These are phyloP conservation scores for Mycogone perniciosa DNA, from an alignment of 2,329 filamentous ascomycete species.

Conservation along the genomic window DNA sequence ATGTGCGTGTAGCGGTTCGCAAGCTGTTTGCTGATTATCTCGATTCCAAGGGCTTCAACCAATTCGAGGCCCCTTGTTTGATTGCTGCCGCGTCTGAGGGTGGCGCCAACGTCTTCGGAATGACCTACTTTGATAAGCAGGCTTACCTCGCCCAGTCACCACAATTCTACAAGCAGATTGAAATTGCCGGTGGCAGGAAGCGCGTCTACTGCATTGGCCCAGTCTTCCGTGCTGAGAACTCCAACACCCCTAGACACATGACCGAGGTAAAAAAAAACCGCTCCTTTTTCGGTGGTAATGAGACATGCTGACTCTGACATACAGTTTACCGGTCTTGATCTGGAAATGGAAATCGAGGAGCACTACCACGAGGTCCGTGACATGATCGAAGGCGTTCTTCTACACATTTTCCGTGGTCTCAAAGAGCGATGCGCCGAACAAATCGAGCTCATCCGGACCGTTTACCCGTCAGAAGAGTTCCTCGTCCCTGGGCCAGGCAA, in stretches of 20 bases:
- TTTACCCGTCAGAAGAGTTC: conserved; percentile 74
- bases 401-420: conserved; percentile 69
- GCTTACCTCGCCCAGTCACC: conserved; percentile 76
- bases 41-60: conserved; percentile 64
- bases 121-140: conserved; percentile 82
- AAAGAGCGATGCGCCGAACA: conserved; percentile 58
- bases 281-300: not conserved
- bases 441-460: conserved; percentile 63
- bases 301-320: not conserved
- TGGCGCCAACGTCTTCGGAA: conserved; percentile 82
- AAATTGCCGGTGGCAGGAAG: conserved; percentile 73
- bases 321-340: conserved; percentile 76
- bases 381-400: conserved; percentile 66
- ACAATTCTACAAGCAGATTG: conserved; percentile 83
- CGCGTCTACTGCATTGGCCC: conserved; percentile 73
- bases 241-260: conserved; percentile 78
- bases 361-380: conserved; percentile 69
- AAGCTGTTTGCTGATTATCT: conserved; percentile 76
- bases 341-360: conserved; percentile 83
- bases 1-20: conserved; percentile 49
- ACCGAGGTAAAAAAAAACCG: conserved; percentile 62
- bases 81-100: conserved; percentile 89
- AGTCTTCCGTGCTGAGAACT: conserved; percentile 81
- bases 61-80: conserved; percentile 84
- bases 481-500: conserved; percentile 68